Evolutionary conservation across 495 filamentous ascomycete genomes (phyloP), one percentile per base, ranked within the genome.

Genomic region (Tuber brumale): DNA sequence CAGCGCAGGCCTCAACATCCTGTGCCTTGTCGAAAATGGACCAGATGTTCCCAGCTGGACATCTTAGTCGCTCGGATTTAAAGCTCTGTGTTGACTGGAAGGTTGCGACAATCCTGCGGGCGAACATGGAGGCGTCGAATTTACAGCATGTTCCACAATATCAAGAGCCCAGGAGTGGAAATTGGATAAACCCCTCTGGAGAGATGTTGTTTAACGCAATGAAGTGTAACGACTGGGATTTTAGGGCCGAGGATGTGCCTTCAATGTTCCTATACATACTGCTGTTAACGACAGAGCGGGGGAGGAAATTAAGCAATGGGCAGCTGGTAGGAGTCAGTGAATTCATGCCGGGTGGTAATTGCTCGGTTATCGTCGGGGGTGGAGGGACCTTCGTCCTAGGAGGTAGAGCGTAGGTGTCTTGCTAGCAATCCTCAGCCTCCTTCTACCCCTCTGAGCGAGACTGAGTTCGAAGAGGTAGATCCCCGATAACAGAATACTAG

Each of bases 201-300:
- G 88, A 91, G 75, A 94, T 95, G 87, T 99, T 99, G 85, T 97
- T 97, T 86, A 90, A 94, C 37, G 93, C 95, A 21, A 92, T 98
- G 88, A 89, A 91, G 87, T 90, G 94, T 82, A 98, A 98, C 74
- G 88, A 88, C 39, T 85, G 87, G 84, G 84, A 85, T 51, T 87
- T 89, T 21, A 77, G 85, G 42, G 89, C 90, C 1, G 85, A 87
- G 35, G 92, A 96, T 81, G 96, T 97, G 89, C 89, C 88, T 74
- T 91, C 92, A 37, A 93, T 98, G 94, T 98, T 70, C 95, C 95
- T 0, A 97, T 99, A 83, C 94, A 98, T 85, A 99, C 98, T 84
- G 95, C 95, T 73, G 95, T 99, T 82, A 95, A 95, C 85, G 93
- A 94, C 86, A 88, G 91, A 70, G 93, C 93, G 5, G 94, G 93